Evolutionary conservation across 352 stramenopile genomes (phyloP).

Genomic region (Phytophthora syringae): DNA sequence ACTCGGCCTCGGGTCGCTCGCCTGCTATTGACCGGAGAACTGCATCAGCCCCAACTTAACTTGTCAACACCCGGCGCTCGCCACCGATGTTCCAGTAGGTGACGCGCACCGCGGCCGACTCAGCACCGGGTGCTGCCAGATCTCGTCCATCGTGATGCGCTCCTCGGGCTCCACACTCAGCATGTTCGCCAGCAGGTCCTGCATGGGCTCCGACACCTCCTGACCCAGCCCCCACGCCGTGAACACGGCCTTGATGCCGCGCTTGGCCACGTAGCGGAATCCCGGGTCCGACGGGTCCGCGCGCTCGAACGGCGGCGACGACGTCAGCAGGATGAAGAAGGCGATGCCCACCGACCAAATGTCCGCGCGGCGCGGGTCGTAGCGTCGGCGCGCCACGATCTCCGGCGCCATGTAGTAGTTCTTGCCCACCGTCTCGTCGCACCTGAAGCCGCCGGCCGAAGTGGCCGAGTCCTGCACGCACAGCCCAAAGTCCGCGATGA

Average conservation of each 20-base stretch:
- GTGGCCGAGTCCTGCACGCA: constrained; percentile 53
- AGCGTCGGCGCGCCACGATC: constrained; percentile 78
- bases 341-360: constrained; percentile 94
- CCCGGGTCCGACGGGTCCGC: constrained; percentile 84
- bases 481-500: constrained; percentile 78
- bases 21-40: no score
- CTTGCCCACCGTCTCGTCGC: constrained; percentile 87
- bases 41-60: no score
- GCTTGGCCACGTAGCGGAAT: constrained; percentile 87
- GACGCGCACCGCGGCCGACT: constrained; percentile 12
- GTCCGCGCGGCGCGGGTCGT: constrained; percentile 94
- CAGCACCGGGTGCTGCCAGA: constrained; percentile 71
- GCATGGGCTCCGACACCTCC: constrained; percentile 52
- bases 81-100: no score
- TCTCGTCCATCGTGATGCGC: constrained; percentile 68
- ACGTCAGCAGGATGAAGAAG: constrained; percentile 95
- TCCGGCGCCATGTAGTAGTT: constrained; percentile 98
- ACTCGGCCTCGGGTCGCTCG: constrained; percentile 7
- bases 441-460: constrained; percentile 41
- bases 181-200: constrained; percentile 83
- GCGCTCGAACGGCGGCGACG: constrained; percentile 92
- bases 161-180: constrained; percentile 60
- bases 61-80: no score
- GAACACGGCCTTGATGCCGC: constrained; percentile 79
- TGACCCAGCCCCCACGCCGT: constrained; percentile 59